Conservation (phyloP, 1,139 yeast species). For the Magnusiomyces paraingens region DNA sequence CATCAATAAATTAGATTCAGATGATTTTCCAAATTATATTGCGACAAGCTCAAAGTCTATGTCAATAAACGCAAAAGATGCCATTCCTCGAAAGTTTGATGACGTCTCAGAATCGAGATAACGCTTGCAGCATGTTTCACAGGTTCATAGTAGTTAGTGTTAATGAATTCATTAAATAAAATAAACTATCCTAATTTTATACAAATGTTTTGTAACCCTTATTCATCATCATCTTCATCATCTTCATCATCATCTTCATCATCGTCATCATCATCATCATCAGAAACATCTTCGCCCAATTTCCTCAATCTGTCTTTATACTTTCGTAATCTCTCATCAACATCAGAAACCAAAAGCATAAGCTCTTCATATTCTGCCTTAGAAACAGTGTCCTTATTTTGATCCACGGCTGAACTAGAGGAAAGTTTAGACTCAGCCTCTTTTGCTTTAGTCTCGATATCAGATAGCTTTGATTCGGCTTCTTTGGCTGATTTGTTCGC, state of each 20-base stretch:
- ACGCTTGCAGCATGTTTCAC: too few relatives aligned
- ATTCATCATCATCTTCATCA: conserved; percentile 26
- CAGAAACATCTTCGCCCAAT: conserved; percentile 40
- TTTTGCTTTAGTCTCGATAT: conserved; percentile 4
- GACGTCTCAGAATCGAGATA: conserved; percentile 3
- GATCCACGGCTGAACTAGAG: conserved; percentile 3
- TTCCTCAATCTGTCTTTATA: conserved; percentile 49
- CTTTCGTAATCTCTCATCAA: conserved; percentile 59
- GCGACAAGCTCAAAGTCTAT: neutral
- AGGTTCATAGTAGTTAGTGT: too few relatives aligned
- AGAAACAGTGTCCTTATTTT: conserved; percentile 42
- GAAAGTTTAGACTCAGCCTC: conserved; percentile 17
- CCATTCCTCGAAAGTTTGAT: neutral
- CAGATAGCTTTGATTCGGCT: neutral
- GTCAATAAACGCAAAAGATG: neutral
- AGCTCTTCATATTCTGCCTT: conserved; percentile 67
- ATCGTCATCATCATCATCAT: conserved; percentile 48
- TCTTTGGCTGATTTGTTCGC: conserved; percentile 12
- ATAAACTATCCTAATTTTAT: too few relatives aligned
- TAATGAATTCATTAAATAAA: too few relatives aligned
- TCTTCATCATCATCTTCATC: conserved; percentile 45
- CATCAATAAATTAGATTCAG: too few relatives aligned
- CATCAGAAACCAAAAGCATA: conserved; percentile 64
- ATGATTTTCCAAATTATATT: neutral
- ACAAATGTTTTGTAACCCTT: too few relatives aligned